These are phyloP conservation scores for Camellia japonica DNA, from an alignment of 148 eudicot genomes.

Conservation along the genomic window DNA sequence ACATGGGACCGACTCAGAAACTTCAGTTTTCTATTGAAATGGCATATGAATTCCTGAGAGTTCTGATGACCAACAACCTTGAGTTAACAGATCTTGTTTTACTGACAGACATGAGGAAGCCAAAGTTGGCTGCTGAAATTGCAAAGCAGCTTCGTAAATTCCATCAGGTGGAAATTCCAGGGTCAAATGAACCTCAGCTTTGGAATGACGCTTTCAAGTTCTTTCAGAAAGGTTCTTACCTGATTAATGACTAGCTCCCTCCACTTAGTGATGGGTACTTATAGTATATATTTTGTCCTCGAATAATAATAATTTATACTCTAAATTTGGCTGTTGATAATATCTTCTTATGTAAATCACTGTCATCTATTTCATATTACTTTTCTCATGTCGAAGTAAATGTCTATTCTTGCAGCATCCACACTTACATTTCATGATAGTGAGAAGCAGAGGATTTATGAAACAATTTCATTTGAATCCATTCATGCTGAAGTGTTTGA, in stretches of 20 bases:
- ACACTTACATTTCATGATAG: slow-evolving; percentile 59
- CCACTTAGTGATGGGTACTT: not conserved
- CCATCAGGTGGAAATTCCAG: slow-evolving; percentile 84
- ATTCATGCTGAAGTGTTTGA: slow-evolving; percentile 48
- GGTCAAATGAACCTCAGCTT: slow-evolving; percentile 84
- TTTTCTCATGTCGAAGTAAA: slow-evolving; percentile 14
- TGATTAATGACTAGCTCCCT: slow-evolving; percentile 8
- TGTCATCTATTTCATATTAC: not conserved
- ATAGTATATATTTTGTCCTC: not conserved
- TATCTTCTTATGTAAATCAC: not conserved
- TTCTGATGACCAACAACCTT: slow-evolving; percentile 2
- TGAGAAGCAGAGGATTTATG: slow-evolving; percentile 63
- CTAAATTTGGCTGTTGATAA: not conserved
- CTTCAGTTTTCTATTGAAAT: not conserved
- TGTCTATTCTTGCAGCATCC: slow-evolving; percentile 64
- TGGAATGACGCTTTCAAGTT: slow-evolving; percentile 81
- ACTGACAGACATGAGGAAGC: slow-evolving; percentile 76
- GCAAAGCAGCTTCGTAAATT: slow-evolving; percentile 83
- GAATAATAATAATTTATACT: not conserved
- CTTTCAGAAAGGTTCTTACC: slow-evolving; percentile 57
- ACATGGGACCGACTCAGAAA: not conserved
- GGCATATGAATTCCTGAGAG: not conserved
- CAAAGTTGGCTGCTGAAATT: slow-evolving; percentile 73
- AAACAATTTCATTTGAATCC: slow-evolving; percentile 67
- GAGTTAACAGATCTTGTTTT: slow-evolving; percentile 11